Conservation (phyloP, 2,329 filamentous ascomycete species). For the Elsinoe arachidis region DNA sequence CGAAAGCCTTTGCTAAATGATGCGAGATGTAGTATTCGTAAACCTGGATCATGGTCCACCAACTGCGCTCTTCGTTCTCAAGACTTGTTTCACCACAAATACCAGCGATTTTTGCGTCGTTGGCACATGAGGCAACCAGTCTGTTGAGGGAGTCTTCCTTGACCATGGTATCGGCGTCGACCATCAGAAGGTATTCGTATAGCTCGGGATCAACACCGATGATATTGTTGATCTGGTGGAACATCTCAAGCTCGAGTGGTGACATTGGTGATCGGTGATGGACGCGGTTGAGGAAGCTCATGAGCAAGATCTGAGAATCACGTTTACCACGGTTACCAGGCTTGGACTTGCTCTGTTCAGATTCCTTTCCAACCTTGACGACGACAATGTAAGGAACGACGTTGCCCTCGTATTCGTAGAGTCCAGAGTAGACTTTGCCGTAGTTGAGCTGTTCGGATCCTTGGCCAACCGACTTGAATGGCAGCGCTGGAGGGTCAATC, state of each 20-base stretch:
- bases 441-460: constrained; percentile 94
- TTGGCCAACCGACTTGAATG: constrained; percentile 85
- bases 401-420: constrained; percentile 96
- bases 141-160: constrained; percentile 86
- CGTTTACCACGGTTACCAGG: constrained; percentile 97
- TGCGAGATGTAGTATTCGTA: constrained; percentile 99
- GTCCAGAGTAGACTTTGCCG: constrained; percentile 93
- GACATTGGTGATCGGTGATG: constrained; percentile 93
- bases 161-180: constrained; percentile 94
- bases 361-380: constrained; percentile 95
- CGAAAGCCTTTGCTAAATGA: constrained; percentile 92
- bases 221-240: constrained; percentile 98
- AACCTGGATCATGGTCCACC: constrained; percentile 99
- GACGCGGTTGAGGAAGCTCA: constrained; percentile 97
- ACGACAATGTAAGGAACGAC: constrained; percentile 94
- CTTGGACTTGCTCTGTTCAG: constrained; percentile 81
- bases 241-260: constrained; percentile 93
- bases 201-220: constrained; percentile 96
- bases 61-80: constrained; percentile 88
- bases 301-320: constrained; percentile 89
- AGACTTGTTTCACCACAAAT: constrained; percentile 96
- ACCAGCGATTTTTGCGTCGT: constrained; percentile 91
- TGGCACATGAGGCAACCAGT: constrained; percentile 82
- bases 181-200: constrained; percentile 95
- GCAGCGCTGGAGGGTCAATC: constrained; percentile 84